Base-by-base conservation (phyloP, 345 rosid species). In the Garcia nutans region DNA sequence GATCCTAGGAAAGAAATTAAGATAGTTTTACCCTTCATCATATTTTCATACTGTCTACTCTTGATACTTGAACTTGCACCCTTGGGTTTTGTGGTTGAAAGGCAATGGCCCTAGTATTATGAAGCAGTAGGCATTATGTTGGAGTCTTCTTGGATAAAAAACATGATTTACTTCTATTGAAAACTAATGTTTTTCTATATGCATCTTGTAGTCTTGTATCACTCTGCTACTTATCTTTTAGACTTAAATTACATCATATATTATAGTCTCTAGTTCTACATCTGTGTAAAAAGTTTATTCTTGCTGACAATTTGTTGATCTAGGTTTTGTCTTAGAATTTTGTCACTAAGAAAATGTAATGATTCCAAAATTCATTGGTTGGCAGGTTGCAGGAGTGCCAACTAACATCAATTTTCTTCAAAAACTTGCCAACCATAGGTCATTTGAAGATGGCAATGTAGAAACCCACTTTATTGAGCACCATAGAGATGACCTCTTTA, bases 391-490 rank as follows among this genome's bases (percentile, higher is more conserved):
- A 44, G 99, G 97, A 78, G 89, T 95, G 72, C 99, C 99, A 22
- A 95, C 96, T 63, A 95, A 95, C 85, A 88, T 95, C 72, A 87
- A 79, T 81, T 95, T 95, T 79, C 88, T 95, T 65, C 90, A 84
- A 72, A 90, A 86, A 67, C 97, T 95, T 81, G 91, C 96, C 62
- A 83, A 82, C 78, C 94, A 95, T 70, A 81, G 71, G 82, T 93
- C 86, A 76, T 95, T 95, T 83, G 87, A 83, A 83, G 87, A 78
- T 82, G 97, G 94, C 58, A 79, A 87, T 61, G 95, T 95, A 77
- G 99, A 95, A 88, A 95, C 97, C 11, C 99, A 95, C 87, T 93
- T 95, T 79, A 91, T 95, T 45, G 97, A 93, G 81, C 88, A 89
- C 77, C 88, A 90, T 73, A 88, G 83, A 72, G 90, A 82, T 70